Conservation (phyloP, 1,139 yeast genomes). For the Sugiyamaella castrensis region DNA sequence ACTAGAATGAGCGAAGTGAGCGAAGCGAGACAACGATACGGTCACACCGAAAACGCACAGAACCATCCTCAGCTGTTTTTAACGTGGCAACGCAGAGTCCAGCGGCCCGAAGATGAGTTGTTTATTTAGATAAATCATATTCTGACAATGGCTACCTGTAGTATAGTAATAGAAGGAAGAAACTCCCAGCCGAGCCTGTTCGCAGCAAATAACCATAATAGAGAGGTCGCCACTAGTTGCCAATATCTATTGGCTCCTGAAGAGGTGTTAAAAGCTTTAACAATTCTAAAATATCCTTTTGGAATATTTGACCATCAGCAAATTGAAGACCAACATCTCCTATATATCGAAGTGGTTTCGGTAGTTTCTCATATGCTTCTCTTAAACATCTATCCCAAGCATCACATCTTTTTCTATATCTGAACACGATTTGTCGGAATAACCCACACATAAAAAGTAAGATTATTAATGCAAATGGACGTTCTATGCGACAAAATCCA, state of each 20-base stretch:
- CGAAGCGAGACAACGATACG: too few relatives aligned
- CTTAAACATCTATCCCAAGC: slow-evolving; percentile 12
- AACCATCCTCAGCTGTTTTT: too few relatives aligned
- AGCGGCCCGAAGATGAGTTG: too few relatives aligned
- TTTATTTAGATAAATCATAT: too few relatives aligned
- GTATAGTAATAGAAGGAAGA: too few relatives aligned
- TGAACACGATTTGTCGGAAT: slow-evolving; percentile 3
- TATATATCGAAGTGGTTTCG: background rate
- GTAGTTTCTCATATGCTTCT: slow-evolving; percentile 4
- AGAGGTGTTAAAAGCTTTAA: background rate
- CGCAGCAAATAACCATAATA: too few relatives aligned
- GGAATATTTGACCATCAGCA: slow-evolving; percentile 1
- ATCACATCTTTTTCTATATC: slow-evolving; percentile 1
- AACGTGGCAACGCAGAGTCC: too few relatives aligned
- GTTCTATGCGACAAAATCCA: slow-evolving; percentile 3
- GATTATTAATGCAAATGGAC: slow-evolving; percentile 13
- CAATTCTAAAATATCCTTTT: slow-evolving; percentile 4
- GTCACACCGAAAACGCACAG: too few relatives aligned
- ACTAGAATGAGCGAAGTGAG: too few relatives aligned
- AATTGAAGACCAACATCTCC: slow-evolving; percentile 7
- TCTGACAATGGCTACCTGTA: too few relatives aligned
- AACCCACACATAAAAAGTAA: slow-evolving; percentile 10
- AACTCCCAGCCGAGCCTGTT: too few relatives aligned
- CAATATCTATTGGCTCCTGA: background rate
- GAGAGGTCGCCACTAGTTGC: too few relatives aligned